Conservation (phyloP, 345 rosid species). For the Reutealis trisperma region DNA sequence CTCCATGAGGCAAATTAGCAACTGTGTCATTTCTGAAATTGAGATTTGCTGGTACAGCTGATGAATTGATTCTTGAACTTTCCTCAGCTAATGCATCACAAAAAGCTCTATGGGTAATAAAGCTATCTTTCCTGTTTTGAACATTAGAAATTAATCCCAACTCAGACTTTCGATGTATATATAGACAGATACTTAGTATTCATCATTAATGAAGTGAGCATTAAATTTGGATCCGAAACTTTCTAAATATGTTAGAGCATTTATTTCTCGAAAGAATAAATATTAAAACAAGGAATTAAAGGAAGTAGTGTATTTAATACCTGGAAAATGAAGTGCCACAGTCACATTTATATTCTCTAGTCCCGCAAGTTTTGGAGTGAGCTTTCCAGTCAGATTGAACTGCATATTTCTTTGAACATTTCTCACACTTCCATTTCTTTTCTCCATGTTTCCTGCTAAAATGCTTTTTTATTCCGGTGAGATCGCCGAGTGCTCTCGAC, state of each 20-base stretch:
- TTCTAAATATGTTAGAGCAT: slow-evolving; percentile 29
- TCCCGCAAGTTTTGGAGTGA: slow-evolving; percentile 93
- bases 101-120: slow-evolving; percentile 93
- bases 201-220: slow-evolving; percentile 30
- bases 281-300: no score
- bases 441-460: slow-evolving; percentile 93
- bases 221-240: slow-evolving; percentile 36
- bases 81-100: slow-evolving; percentile 93
- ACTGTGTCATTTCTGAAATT: slow-evolving; percentile 51
- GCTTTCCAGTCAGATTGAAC: slow-evolving; percentile 99
- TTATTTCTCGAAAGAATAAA: slow-evolving; percentile 32
- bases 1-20: slow-evolving; percentile 53
- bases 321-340: slow-evolving; percentile 96
- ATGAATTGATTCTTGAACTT: slow-evolving; percentile 55
- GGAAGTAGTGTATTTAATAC: slow-evolving; percentile 27
- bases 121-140: slow-evolving; percentile 80
- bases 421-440: slow-evolving; percentile 96
- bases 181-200: slow-evolving; percentile 8
- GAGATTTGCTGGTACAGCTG: slow-evolving; percentile 53
- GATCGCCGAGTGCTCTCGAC: slow-evolving; percentile 90
- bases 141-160: not conserved
- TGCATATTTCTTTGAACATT: slow-evolving; percentile 95
- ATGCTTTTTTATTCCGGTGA: slow-evolving; percentile 94
- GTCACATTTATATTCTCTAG: slow-evolving; percentile 93
- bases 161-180: slow-evolving; percentile 9